Percentiles rank a stretch among this genome's conserved stretches.
phyloP scores from a whole-genome alignment of 345 rosid species.

The Gossypium arboreum region DNA sequence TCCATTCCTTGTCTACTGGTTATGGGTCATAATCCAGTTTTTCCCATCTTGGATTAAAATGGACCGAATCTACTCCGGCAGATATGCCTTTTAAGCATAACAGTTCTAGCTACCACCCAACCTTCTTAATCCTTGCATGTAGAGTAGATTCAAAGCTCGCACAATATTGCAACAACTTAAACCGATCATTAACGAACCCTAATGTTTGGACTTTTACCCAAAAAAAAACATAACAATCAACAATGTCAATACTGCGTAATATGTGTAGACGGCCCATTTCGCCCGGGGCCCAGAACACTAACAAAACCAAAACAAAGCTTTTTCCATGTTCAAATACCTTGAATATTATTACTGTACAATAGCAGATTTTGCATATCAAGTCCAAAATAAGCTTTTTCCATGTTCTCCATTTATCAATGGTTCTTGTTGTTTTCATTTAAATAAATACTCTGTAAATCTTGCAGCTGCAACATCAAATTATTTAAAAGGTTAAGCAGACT shows the following conservation, averaged over 20 bases:
- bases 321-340: background rate
- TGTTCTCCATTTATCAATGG: background rate
- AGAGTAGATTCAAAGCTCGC: background rate
- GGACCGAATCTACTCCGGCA: background rate
- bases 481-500: too few relatives aligned
- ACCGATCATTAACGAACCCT: background rate
- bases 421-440: too few relatives aligned
- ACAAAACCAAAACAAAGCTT: too few relatives aligned
- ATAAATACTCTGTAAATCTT: too few relatives aligned
- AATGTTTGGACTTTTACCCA: background rate
- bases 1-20: too few relatives aligned
- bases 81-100: background rate
- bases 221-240: background rate
- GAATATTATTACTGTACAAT: background rate
- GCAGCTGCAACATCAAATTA: too few relatives aligned
- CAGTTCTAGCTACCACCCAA: background rate
- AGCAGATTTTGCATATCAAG: background rate
- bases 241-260: background rate
- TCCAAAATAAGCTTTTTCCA: background rate
- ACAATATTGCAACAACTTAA: background rate
- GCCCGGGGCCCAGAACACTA: too few relatives aligned
- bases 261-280: background rate
- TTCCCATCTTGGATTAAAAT: background rate
- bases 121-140: background rate
- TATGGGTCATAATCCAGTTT: background rate